These are phyloP conservation scores for Babesia microti DNA, from an alignment of 169 alveolate species.

Conservation along the genomic window DNA sequence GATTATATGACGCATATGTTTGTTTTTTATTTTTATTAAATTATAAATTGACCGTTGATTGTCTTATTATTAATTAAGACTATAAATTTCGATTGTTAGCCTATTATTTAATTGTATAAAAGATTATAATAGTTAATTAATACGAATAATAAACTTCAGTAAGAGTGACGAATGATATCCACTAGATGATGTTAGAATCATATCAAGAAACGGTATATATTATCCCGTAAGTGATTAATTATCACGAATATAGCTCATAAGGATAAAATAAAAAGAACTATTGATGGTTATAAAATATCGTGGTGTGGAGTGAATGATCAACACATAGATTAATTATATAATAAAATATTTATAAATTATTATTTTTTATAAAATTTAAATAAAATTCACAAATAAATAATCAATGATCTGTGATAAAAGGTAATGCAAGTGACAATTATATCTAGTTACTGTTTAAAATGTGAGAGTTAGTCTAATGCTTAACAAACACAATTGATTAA, in stretches of 20 bases:
- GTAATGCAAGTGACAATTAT: background rate
- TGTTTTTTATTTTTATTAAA: background rate
- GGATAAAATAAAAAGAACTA: background rate
- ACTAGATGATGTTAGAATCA: too few species aligned
- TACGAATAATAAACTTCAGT: too few species aligned
- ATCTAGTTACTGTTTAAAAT: background rate
- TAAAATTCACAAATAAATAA: background rate
- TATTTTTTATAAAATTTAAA: conserved; percentile 5
- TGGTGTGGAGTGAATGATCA: background rate
- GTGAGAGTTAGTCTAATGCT: background rate
- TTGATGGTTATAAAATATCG: background rate
- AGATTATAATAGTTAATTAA: too few species aligned
- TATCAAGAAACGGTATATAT: too few species aligned
- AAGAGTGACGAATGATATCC: too few species aligned
- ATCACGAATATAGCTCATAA: conserved; percentile 4
- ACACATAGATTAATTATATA: conserved; percentile 3
- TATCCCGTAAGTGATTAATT: background rate
- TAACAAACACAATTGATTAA: background rate
- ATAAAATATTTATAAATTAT: conserved; percentile 37
- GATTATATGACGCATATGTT: background rate
- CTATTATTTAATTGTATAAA: too few species aligned
- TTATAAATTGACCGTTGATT: too few species aligned
- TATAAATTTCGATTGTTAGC: too few species aligned
- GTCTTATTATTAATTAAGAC: too few species aligned
- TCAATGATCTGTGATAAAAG: conserved; percentile 2